A percentile compares a stretch with the other conserved stretches of the same genome.
These are phyloP conservation scores for Dittrichia graveolens DNA, from an alignment of 129 eudicot species.

Conservation along the genomic window DNA sequence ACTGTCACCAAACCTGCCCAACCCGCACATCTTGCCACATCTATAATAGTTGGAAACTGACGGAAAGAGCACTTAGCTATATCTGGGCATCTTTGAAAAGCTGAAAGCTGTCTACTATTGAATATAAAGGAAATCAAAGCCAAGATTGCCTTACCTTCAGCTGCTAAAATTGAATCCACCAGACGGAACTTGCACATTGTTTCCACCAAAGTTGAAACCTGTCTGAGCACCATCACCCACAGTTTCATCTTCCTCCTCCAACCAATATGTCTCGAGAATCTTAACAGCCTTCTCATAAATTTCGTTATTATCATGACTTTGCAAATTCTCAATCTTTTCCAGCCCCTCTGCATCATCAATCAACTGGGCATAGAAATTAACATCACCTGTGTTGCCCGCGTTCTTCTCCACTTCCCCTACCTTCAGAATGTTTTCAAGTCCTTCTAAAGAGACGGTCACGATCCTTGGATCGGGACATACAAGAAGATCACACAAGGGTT, in stretches of 20 bases:
- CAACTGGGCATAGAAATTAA: conserved; percentile 68
- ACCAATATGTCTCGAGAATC: conserved; percentile 87
- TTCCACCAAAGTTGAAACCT: conserved; percentile 63
- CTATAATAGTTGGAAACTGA: no score
- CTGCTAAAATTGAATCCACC: conserved; percentile 81
- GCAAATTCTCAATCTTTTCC: conserved; percentile 82
- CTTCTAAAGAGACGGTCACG: conserved; percentile 75
- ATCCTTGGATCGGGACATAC: conserved; percentile 84
- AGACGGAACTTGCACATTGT: conserved; percentile 53
- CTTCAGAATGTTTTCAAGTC: conserved; percentile 81
- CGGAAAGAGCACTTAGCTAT: no score
- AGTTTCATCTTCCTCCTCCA: conserved; percentile 63
- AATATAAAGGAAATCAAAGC: background rate
- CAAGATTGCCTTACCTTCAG: conserved; percentile 50
- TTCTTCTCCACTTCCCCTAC: conserved; percentile 81
- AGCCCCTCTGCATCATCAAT: conserved; percentile 84
- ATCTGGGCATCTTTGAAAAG: no score
- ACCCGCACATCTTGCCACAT: background rate
- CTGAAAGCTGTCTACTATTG: no score
- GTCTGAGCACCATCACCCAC: conserved; percentile 50
- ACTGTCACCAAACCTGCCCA: background rate
- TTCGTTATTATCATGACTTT: conserved; percentile 77
- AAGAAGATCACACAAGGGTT: conserved; percentile 90
- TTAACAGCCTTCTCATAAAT: conserved; percentile 84
- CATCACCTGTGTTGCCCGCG: conserved; percentile 55